These are phyloP conservation scores for Tetrapisispora taiwanensis DNA, from an alignment of 805 yeast species.

Conservation along the genomic window DNA sequence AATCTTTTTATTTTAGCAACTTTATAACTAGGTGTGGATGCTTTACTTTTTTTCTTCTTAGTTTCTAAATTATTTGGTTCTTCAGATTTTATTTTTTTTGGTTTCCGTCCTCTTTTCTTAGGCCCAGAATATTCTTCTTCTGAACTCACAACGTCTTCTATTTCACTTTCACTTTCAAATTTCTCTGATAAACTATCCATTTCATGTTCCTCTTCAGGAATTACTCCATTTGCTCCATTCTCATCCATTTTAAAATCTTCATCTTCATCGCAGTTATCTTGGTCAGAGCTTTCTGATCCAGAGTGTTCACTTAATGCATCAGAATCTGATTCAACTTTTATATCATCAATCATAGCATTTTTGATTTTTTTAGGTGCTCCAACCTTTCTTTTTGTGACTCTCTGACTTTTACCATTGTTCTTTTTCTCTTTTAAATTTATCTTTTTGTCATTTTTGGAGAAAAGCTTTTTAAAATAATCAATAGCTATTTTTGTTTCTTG, in stretches of 20 bases:
- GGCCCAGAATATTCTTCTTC: not conserved
- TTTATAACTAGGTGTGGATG: not conserved
- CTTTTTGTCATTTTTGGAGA: slow-evolving; percentile 2
- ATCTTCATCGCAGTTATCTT: slow-evolving; percentile 2
- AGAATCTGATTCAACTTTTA: slow-evolving; percentile 1
- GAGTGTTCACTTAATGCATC: not conserved
- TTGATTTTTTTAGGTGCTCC: not conserved
- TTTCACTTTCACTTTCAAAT: not conserved
- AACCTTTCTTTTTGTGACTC: not conserved
- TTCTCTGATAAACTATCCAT: not conserved
- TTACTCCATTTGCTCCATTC: not conserved
- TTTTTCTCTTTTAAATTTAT: not conserved
- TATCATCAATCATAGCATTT: not conserved
- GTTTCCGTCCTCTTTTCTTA: not conserved
- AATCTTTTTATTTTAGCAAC: slow-evolving; percentile 20
- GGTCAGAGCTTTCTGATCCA: not conserved
- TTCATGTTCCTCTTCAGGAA: not conserved
- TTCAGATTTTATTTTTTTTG: not conserved
- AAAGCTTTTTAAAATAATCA: slow-evolving; percentile 12
- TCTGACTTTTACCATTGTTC: not conserved
- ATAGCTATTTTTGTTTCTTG: slow-evolving; percentile 11
- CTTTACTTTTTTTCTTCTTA: not conserved
- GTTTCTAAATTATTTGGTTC: not conserved
- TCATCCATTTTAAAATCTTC: slow-evolving; percentile 1
- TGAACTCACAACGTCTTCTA: not conserved